These are phyloP conservation scores for Phytophthora constricta DNA, from an alignment of 352 stramenopile species.

Conservation along the genomic window DNA sequence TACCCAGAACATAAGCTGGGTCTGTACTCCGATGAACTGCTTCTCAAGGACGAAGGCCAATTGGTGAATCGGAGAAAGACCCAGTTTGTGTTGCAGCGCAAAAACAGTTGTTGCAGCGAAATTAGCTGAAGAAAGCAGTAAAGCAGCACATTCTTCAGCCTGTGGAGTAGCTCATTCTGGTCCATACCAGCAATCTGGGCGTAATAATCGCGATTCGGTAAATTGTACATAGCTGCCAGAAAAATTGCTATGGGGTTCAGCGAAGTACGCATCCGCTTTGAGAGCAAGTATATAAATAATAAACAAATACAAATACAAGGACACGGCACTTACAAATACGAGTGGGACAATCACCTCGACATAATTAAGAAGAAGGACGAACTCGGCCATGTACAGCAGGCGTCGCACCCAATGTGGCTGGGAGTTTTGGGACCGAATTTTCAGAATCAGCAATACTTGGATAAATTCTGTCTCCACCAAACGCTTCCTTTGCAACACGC, in stretches of 20 bases:
- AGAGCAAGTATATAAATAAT: not conserved
- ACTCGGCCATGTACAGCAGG: constrained; percentile 10
- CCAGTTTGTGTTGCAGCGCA: not conserved
- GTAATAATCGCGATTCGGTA: constrained; percentile 23
- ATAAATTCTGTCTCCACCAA: too few species aligned
- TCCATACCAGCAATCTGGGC: not conserved
- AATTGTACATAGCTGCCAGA: not conserved
- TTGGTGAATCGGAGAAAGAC: constrained; percentile 15
- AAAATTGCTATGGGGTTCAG: too few species aligned
- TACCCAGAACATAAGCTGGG: constrained; percentile 46
- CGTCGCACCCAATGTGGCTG: not conserved
- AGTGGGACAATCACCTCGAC: constrained; percentile 17
- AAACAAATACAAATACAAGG: not conserved
- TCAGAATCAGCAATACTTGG: too few species aligned
- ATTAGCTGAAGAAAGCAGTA: constrained; percentile 10
- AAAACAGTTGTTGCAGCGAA: not conserved
- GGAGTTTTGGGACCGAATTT: not conserved
- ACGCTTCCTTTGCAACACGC: too few species aligned
- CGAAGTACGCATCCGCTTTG: too few species aligned
- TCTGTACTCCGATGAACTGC: constrained; percentile 30
- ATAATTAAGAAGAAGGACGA: constrained; percentile 15
- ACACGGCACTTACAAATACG: constrained; percentile 2
- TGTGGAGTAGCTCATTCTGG: not conserved
- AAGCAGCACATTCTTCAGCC: constrained; percentile 4
- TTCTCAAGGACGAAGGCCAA: constrained; percentile 43